Base-by-base conservation (phyloP, 2,329 filamentous ascomycete genomes). In the Diaporthe longicolla region DNA sequence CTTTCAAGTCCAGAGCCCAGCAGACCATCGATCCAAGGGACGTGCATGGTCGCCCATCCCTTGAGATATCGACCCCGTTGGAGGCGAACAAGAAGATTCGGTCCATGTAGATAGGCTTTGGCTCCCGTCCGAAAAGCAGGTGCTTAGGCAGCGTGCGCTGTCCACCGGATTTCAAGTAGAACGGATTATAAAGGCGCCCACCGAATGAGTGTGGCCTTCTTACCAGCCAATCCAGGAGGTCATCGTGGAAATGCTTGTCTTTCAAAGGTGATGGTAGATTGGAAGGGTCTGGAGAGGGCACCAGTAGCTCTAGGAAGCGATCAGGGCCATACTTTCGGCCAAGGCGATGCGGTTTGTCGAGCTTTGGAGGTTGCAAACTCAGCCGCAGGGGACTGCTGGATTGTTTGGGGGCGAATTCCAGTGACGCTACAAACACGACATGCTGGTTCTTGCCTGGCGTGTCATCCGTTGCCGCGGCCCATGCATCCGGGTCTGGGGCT, bases 261-360 rank as follows among this genome's bases (percentile, higher is more conserved):
- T 84, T 77, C 21, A 84, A 73, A 0, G 81, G 65, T 0, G 75
- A 66, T 0, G 82, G 80, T 0, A 79, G 77, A 2, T 81, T 76
- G 3, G 77, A 80, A 0, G 79, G 80, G 1, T 78, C 81, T 0
- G 85, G 82, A 0, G 84, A 83, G 0, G 90, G 89, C 7, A 91
- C 82, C 6, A 85, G 79, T 0, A 92, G 73, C 70, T 92, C 89
- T 1, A 92, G 75, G 59, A 91, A 91, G 0, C 90, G 85, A 76
- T 92, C 90, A 0, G 86, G 80, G 0, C 90, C 90, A 76, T 91
- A 91, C 6, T 86, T 86, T 17, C 90, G 86, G 26, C 82, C 82
- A 0, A 92, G 79, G 1, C 90, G 87, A 78, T 90, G 85, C 0
- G 87, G 82, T 3, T 83, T 78, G 35, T 90, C 87, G 1, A 90